Evolutionary conservation across 2,329 filamentous ascomycete species (phyloP).

Genomic region (Colletotrichum sp.): DNA sequence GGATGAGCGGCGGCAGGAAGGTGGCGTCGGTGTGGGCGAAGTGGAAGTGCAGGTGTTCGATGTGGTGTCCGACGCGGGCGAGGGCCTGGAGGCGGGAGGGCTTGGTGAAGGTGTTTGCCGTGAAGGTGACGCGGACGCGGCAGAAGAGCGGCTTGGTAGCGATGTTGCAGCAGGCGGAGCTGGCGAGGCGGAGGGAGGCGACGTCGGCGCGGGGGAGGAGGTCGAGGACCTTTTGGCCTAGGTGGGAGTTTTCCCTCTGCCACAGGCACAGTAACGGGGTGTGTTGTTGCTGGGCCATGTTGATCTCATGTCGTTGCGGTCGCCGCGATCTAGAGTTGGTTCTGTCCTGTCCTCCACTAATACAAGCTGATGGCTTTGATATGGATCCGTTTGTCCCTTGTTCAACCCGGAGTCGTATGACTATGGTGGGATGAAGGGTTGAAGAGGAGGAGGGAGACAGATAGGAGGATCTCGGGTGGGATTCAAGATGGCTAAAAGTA

Average conservation of each 20-base stretch:
- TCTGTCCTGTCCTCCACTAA: not conserved
- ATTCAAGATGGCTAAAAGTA: not conserved
- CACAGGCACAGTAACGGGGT: constrained; percentile 59
- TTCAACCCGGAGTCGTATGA: not conserved
- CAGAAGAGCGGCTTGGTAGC: constrained; percentile 74
- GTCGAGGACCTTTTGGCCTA: constrained; percentile 56
- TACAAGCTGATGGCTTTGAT: not conserved
- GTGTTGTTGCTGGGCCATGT: constrained; percentile 52
- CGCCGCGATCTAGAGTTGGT: not conserved
- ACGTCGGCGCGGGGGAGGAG: constrained; percentile 56
- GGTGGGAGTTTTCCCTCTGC: constrained; percentile 46
- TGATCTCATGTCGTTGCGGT: constrained; percentile 50
- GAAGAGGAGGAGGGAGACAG: not conserved
- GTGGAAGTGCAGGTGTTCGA: constrained; percentile 79
- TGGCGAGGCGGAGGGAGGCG: constrained; percentile 68
- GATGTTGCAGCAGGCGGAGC: constrained; percentile 72
- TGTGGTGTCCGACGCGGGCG: constrained; percentile 76
- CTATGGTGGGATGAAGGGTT: not conserved
- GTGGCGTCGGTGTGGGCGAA: constrained; percentile 80
- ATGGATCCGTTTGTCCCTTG: not conserved
- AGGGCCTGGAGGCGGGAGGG: constrained; percentile 76
- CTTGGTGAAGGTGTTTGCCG: constrained; percentile 76
- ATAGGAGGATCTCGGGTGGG: not conserved
- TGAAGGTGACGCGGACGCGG: constrained; percentile 73
- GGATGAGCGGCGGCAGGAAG: constrained; percentile 83